These are phyloP conservation scores for Kingdonia uniflora DNA, from an alignment of 164 flowering plant species.

Conservation along the genomic window DNA sequence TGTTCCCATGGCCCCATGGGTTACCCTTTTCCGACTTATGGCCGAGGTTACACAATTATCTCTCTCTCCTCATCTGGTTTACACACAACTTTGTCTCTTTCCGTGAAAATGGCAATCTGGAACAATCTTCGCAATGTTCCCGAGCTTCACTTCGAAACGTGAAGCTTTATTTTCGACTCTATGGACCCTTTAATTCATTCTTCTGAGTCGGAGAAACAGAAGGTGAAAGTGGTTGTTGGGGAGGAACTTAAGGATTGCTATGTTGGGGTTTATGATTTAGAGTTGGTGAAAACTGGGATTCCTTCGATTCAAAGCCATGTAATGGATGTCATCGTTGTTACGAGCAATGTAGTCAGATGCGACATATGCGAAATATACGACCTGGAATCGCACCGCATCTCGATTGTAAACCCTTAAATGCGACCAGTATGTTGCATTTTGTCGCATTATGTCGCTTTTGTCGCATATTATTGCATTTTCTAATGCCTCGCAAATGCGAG, in stretches of 20 bases:
- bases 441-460: too few species aligned
- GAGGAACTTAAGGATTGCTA: conserved; percentile 56
- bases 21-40: conserved; percentile 37
- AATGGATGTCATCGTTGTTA: conserved; percentile 51
- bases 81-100: too few species aligned
- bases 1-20: conserved; percentile 47
- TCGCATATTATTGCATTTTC: too few species aligned
- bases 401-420: too few species aligned
- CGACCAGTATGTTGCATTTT: too few species aligned
- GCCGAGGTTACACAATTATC: conserved; percentile 28
- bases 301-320: conserved; percentile 33
- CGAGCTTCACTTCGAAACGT: conserved; percentile 30
- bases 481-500: too few species aligned
- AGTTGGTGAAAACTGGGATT: conserved; percentile 33
- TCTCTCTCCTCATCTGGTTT: conserved; percentile 30
- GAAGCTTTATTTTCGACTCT: conserved; percentile 2
- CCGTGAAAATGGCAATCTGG: conserved; percentile 48
- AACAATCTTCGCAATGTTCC: conserved; percentile 33
- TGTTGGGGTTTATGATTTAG: conserved; percentile 57
- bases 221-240: conserved; percentile 40
- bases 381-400: too few species aligned
- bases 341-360: too few species aligned
- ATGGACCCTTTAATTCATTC: conserved; percentile 21
- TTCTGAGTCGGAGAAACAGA: conserved; percentile 33
- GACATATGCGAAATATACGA: too few species aligned